phyloP scores from a whole-genome alignment of 2,329 filamentous ascomycete genomes.

The Diaporthe sp. region DNA sequence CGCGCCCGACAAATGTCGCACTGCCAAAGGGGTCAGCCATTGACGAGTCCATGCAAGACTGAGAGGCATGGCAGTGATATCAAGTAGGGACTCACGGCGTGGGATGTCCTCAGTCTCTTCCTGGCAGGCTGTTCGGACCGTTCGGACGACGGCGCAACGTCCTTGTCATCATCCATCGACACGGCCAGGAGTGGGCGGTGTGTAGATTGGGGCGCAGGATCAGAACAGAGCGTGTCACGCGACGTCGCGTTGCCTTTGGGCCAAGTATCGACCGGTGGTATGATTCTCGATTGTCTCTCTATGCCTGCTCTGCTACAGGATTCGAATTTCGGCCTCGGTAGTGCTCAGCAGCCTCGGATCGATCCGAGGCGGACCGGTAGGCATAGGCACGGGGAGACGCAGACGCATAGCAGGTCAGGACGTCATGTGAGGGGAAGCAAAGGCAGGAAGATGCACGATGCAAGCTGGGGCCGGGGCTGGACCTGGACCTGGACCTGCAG shows the following conservation, averaged over 20 bases:
- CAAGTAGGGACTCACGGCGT: constrained; percentile 52
- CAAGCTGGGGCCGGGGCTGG: neutral
- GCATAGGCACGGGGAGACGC: constrained; percentile 15
- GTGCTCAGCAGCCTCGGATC: constrained; percentile 28
- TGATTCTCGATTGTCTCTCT: neutral
- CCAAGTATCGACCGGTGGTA: neutral
- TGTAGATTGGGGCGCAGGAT: neutral
- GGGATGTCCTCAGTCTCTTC: constrained; percentile 57
- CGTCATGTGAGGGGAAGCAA: neutral
- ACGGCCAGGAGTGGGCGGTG: neutral
- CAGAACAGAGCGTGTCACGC: neutral
- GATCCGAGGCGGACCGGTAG: constrained; percentile 28
- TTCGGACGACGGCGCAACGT: constrained; percentile 42
- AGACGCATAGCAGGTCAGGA: constrained; percentile 25
- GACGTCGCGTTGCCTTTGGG: constrained; percentile 3
- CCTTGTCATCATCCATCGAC: constrained; percentile 43
- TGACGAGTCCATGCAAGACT: neutral
- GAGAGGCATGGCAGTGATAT: neutral
- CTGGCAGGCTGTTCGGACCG: constrained; percentile 45
- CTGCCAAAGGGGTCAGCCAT: constrained; percentile 45
- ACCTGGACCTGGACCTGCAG: constrained; percentile 1
- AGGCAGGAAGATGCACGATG: neutral
- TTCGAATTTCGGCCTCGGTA: constrained; percentile 25
- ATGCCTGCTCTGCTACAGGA: neutral
- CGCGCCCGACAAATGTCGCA: constrained; percentile 61